Base-by-base conservation (phyloP, 768 basidiomycete genomes). In the Boletus speciosus region DNA sequence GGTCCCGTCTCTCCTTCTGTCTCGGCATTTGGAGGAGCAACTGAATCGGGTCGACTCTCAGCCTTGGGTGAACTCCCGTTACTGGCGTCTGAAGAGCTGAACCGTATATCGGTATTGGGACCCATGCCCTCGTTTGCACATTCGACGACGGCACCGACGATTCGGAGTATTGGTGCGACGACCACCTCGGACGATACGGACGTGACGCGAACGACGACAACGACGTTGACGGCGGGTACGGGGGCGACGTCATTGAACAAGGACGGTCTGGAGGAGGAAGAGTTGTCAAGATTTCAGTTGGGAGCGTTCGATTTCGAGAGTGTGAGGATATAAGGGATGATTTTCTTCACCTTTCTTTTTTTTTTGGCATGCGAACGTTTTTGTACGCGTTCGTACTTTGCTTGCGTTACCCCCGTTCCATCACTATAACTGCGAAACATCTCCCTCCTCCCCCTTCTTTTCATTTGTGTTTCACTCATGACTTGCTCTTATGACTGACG, bases 21-120 rank as follows among this genome's bases (percentile, higher is more conserved):
- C 44, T 82, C 81, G 0, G 79, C 78, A 0, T 81, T 84, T 61
- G 80, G 81, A 34, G 52, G 54, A 14, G 51, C 36, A 2, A n/a
- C 19, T 29, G 67, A 55, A 27, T 61, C 61, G 6, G 56, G 57
- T 38, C 60, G 61, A 47, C 56, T 67, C 15, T 69, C 67, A 1
- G 47, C 46, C 5, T 40, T 65, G 46, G 66, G 59, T 48, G 66
- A 70, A 16, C 52, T 68, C 34, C 58, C 59, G 3, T 50, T 48
- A 6, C 47, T 42, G 3, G 41, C 38, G 5, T n/a, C 52, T 12
- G 59, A 60, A 21, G 66, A 29, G 32, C 41, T 32, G 1, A 68
- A 47, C n/a, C 70, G 70, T 1, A 15, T 61, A 7, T 70, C 70
- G 2, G 49, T 70, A 4, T 51, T 72, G 29, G 69, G 69, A 1